Base-by-base conservation (phyloP, 2,329 filamentous ascomycete genomes). In the Malbranchea cinnamomea region DNA sequence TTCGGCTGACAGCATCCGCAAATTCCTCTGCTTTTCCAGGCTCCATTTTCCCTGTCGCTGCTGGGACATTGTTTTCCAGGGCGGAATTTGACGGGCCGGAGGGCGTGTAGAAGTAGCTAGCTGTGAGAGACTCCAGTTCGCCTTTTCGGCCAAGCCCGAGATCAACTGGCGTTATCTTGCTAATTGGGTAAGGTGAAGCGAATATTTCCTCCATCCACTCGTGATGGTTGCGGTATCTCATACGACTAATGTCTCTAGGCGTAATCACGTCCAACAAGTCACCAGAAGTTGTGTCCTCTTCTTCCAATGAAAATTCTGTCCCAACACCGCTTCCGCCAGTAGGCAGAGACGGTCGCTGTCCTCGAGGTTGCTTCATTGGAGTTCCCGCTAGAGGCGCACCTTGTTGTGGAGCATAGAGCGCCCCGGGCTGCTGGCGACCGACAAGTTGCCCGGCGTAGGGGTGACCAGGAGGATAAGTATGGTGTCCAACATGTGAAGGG, bases 171-270 rank as follows among this genome's bases (percentile, higher is more conserved):
- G 77, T 72, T 34, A 98, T 92, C 49, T 91, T 82, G 28, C 69
- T 70, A 37, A 87, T 78, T 14, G 78, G 68, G 49, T 93, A 94
- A 0, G 85, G 83, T 1, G 87, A 95, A 1, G 80, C 82, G 31
- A 95, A 70, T 16, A 98, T 76, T 56, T 98, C 87, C 48, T 95
- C 89, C 82, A 98, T 93, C 89, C 87, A 95, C 52, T 93, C 83
- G 46, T 98, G 87, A 45, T 98, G 91, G 49, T 94, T 84, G 50
- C 78, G 78, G 53, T 94, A 98, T 32, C 89, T 72, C 39, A 74
- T 72, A 36, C 82, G 64, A 43, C 84, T 92, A 37, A 98, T 78
- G 39, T 98, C 89, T 24, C 85, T 71, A 3, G 85, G 85, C 0
- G 83, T 87, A 38, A 94, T 63, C 39, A 83, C 72, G 49, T 98